Base-by-base conservation (phyloP, 2,329 filamentous ascomycete genomes). In the Decorospora gaudefroyi region DNA sequence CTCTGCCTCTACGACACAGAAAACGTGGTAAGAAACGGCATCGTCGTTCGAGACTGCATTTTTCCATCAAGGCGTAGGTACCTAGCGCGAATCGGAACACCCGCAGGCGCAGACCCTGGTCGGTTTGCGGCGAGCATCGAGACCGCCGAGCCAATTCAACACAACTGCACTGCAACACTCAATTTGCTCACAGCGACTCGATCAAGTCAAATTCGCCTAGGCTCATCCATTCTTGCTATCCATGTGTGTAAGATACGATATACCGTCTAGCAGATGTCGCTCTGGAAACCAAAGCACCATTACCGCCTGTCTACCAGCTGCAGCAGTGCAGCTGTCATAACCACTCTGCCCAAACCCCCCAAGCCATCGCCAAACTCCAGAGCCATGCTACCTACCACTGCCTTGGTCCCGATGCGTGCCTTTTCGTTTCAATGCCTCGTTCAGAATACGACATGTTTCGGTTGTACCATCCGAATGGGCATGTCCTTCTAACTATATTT, bases 21-120 rank as follows among this genome's bases (percentile, higher is more conserved):
- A n/a, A n/a, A n/a, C n/a, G n/a, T n/a, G n/a, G n/a, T n/a, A n/a
- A n/a, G n/a, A 27, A 45, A 19, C 35, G 21, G 37, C 40, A 34
- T 42, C 41, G 45, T 49, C 37, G 46, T 49, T 45, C 46, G 46
- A 50, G n/a, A n/a, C n/a, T n/a, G n/a, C 49, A 50, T 50, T 50
- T 52, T 53, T 42, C 39, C 38, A 50, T 36, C 21, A 25, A 42
- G 30, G 25, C 46, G 43, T 46, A 46, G n/a, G n/a, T n/a, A n/a
- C n/a, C n/a, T n/a, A n/a, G 49, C 49, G 49, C 46, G 31, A 33
- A 43, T 46, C 49, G 39, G 42, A 42, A 43, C 46, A 33, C 40
- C 36, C n/a, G 12, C 30, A 41, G 36, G 36, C 46, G 33, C 46
- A 42, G 19, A 49, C 44, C 44, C 39, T 31, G 41, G 39, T 47